Conservation (phyloP, 176 grass and related monocot genomes). For the Dactylis glomerata region DNA sequence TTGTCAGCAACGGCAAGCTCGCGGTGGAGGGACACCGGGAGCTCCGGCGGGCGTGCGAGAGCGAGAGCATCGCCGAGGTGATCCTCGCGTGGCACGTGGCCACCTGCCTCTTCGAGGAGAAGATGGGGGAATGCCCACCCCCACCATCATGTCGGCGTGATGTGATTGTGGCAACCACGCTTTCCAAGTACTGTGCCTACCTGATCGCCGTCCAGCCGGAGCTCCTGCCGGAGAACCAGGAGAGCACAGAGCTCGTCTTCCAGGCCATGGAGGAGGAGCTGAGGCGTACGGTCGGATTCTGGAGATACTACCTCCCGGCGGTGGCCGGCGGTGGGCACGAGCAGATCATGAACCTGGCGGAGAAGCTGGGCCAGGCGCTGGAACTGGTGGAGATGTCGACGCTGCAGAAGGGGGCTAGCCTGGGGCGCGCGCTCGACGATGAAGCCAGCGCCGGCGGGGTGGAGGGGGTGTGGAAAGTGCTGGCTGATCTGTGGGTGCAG, state of each 20-base stretch:
- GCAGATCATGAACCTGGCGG: background rate
- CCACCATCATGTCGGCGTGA: too few species aligned
- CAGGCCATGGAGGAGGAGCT: background rate
- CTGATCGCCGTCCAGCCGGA: slow-evolving; percentile 1
- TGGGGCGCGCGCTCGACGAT: background rate
- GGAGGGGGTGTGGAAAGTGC: background rate
- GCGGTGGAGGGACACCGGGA: background rate
- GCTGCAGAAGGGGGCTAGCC: background rate
- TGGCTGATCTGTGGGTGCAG: slow-evolving; percentile 22
- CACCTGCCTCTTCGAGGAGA: slow-evolving; percentile 14
- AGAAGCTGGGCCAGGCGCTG: background rate
- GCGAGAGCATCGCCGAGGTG: background rate
- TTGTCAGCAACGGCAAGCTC: background rate
- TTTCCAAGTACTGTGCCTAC: slow-evolving; percentile 23
- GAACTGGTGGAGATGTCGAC: background rate
- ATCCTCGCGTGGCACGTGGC: slow-evolving; percentile 23
- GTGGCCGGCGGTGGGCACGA: background rate
- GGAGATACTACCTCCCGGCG: slow-evolving; percentile 4
- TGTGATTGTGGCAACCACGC: background rate
- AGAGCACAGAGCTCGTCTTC: background rate
- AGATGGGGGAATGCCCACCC: background rate
- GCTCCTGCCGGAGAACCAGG: background rate
- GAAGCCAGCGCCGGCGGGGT: background rate
- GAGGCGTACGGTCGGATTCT: background rate
- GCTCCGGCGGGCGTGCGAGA: background rate